phyloP scores from a whole-genome alignment of 345 rosid species.

The Nephelium lappaceum region DNA sequence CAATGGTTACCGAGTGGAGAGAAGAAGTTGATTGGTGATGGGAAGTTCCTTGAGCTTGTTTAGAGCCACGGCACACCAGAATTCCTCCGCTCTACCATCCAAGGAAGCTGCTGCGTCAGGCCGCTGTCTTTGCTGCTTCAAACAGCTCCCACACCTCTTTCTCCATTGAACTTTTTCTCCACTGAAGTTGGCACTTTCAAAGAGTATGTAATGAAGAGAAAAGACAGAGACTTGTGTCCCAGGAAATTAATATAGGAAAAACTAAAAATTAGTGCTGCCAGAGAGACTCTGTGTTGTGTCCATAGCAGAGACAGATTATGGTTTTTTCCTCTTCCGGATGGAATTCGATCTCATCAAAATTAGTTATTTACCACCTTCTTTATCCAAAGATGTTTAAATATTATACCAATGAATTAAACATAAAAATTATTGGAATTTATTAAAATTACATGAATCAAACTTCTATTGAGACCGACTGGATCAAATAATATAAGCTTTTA shows the following conservation, averaged over 20 bases:
- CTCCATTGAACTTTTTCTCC: background rate
- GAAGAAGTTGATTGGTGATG: conserved; percentile 19
- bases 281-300: too few species aligned
- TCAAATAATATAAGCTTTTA: too few species aligned
- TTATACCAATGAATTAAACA: too few species aligned
- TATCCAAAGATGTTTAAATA: too few species aligned
- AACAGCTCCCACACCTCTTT: conserved; percentile 19
- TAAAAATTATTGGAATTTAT: too few species aligned
- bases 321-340: background rate
- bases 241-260: too few species aligned
- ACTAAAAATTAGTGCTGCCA: too few species aligned
- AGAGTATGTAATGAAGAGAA: background rate
- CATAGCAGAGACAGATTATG: background rate
- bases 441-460: too few species aligned
- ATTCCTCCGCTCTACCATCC: conserved; percentile 22
- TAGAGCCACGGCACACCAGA: conserved; percentile 8
- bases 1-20: conserved; percentile 22
- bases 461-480: too few species aligned
- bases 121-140: conserved; percentile 6
- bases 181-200: too few species aligned
- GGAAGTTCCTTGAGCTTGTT: conserved; percentile 21
- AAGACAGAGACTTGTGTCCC: background rate
- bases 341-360: background rate
- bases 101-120: background rate
- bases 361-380: background rate